These are phyloP conservation scores for Strobilomyces dryophilus DNA, from an alignment of 768 basidiomycete species.

Conservation along the genomic window DNA sequence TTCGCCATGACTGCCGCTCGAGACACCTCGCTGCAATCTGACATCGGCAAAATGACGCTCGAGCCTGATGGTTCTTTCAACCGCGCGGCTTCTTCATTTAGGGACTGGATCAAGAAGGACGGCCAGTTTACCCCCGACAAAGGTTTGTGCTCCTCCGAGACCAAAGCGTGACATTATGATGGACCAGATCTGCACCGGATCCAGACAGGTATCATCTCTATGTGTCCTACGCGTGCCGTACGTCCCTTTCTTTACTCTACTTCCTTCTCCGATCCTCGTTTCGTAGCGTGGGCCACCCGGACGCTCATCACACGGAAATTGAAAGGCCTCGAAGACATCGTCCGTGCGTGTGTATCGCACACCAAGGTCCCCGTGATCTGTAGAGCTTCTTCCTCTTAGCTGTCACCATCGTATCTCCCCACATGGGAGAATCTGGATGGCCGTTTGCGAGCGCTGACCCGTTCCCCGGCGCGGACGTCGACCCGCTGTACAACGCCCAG, in stretches of 20 bases:
- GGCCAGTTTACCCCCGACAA: conserved; percentile 70
- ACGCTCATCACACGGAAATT: conserved; percentile 85
- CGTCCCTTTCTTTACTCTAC: conserved; percentile 18
- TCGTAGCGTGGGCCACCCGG: conserved; percentile 86
- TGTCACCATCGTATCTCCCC: conserved; percentile 80
- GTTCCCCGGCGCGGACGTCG: conserved; percentile 70
- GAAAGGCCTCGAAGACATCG: conserved; percentile 84
- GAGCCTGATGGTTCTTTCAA: conserved; percentile 67
- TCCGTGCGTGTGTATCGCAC: conserved; percentile 49
- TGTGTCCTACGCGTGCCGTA: conserved; percentile 83
- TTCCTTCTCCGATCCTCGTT: background rate
- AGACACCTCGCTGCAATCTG: conserved; percentile 39
- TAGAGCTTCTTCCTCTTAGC: conserved; percentile 37
- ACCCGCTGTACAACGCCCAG: conserved; percentile 65
- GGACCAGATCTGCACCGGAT: background rate
- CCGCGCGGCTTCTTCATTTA: conserved; percentile 47
- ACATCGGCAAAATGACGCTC: conserved; percentile 52
- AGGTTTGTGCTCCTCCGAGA: conserved; percentile 41
- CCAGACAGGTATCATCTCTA: conserved; percentile 89
- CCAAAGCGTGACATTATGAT: no score
- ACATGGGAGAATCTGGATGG: conserved; percentile 84
- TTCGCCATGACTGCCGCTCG: conserved; percentile 27
- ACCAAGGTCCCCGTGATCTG: background rate
- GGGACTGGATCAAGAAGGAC: conserved; percentile 51
- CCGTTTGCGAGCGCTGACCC: conserved; percentile 69